Base-by-base conservation (phyloP, 2,329 filamentous ascomycete genomes). In the Aureobasidium melanogenum region DNA sequence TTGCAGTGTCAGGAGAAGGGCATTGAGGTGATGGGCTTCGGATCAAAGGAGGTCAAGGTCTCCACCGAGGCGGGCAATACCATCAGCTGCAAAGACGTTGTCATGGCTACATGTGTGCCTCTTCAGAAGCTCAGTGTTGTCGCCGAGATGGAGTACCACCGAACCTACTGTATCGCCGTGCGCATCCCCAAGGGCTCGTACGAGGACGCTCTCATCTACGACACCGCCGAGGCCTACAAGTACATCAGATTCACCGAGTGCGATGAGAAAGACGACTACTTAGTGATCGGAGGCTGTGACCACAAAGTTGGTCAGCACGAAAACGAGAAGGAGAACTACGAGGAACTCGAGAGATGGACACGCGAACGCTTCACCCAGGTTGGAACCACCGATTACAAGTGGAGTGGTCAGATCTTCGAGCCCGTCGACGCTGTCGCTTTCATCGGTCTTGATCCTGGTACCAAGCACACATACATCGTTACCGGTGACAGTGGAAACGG, bases 401-500 rank as follows among this genome's bases (percentile, higher is more conserved):
- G 82, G 82, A 82, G 78, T 36, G 82, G 82, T 0, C 82, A 85
- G 69, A 75, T 84, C 46, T 78, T 80, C 64, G 81, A 84, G 63
- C 80, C 81, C 0, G 74, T 78, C 12, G 82, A 84, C 65, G 77
- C 75, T 67, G 75, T 84, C 74, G 81, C 76, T 0, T 84, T 80
- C 63, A 82, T 84, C 52, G 82, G 82, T 30, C 77, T 76, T 64
- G 83, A 84, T 66, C 79, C 80, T 57, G 80, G 80, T 14, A 73
- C 69, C 14, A 75, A 79, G 39, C 77, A 79, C 66, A 77, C 79
- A 2, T 85, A 79, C 63, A 75, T 84, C 43, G 72, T 82, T 7
- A 84, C 81, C 0, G 82, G 82, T 0, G 82, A 84, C 66, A 82
- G 78, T 2, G 82, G 82, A 1, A 81, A 84, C 63, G 81, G 82